Evolutionary conservation across 192 early-diverging fungal genomes (phyloP).

Genomic region (Backusella westeae): DNA sequence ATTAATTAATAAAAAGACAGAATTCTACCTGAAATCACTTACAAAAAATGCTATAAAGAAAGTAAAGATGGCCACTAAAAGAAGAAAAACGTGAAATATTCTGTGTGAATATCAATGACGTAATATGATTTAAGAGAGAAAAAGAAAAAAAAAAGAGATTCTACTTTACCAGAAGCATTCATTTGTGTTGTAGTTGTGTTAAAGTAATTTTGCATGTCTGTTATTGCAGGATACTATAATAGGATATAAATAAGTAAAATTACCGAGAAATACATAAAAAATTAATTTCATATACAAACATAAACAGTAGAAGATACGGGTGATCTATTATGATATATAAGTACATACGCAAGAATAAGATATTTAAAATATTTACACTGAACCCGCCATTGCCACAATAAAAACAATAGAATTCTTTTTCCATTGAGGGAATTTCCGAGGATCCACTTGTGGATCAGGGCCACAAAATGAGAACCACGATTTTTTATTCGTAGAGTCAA

Average conservation of each 20-base stretch:
- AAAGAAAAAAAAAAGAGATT: background rate
- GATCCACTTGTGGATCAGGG: background rate
- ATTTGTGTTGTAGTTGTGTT: conserved; percentile 24
- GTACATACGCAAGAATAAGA: background rate
- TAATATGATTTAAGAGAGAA: background rate
- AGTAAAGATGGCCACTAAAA: conserved; percentile 26
- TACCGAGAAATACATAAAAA: background rate
- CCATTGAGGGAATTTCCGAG: background rate
- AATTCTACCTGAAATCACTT: background rate
- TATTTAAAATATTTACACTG: conserved; percentile 4
- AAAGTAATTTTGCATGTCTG: conserved; percentile 24
- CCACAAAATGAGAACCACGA: background rate
- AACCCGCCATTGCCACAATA: conserved; percentile 6
- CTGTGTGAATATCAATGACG: background rate
- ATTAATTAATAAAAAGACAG: background rate
- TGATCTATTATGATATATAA: conserved; percentile 3
- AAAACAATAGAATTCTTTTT: conserved; percentile 16
- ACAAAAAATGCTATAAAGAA: conserved; percentile 33
- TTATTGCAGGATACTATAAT: conserved; percentile 27
- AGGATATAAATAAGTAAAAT: background rate
- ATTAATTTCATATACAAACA: conserved; percentile 1
- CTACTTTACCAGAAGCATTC: conserved; percentile 29
- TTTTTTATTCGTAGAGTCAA: background rate
- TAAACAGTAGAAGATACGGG: conserved; percentile 25
- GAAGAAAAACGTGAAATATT: background rate